Evolutionary conservation across 257 asterid species (phyloP).

Genomic region (Fraxinus americana): DNA sequence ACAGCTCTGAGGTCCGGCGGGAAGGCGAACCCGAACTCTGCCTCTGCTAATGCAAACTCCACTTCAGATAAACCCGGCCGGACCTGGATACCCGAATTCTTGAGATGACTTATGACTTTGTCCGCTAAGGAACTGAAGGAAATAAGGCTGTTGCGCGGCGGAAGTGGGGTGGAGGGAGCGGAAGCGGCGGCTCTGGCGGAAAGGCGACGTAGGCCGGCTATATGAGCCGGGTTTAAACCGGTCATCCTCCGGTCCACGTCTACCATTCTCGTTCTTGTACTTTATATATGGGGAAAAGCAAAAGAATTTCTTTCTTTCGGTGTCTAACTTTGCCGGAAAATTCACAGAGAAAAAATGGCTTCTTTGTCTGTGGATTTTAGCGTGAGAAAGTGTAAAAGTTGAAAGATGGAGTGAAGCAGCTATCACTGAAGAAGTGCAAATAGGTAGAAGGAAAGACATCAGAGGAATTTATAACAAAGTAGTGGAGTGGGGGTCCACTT

Average conservation of each 20-base stretch:
- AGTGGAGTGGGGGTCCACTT: slow-evolving; percentile 49
- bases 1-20: slow-evolving; percentile 93
- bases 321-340: slow-evolving; percentile 19
- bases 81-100: slow-evolving; percentile 57
- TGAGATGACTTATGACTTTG: slow-evolving; percentile 68
- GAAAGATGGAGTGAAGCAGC: slow-evolving; percentile 37
- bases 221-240: slow-evolving; percentile 82
- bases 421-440: slow-evolving; percentile 37
- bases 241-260: slow-evolving; percentile 97
- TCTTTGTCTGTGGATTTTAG: not conserved
- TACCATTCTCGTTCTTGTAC: slow-evolving; percentile 53
- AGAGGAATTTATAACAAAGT: slow-evolving; percentile 48
- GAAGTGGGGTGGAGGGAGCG: slow-evolving; percentile 73
- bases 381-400: slow-evolving; percentile 26
- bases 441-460: slow-evolving; percentile 28
- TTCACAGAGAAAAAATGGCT: slow-evolving; percentile 3
- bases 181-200: slow-evolving; percentile 90
- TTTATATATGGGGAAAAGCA: not conserved
- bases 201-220: slow-evolving; percentile 93
- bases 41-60: slow-evolving; percentile 89
- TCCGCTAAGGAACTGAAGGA: slow-evolving; percentile 77
- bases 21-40: slow-evolving; percentile 81
- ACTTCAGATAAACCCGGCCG: slow-evolving; percentile 72
- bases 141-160: slow-evolving; percentile 82
- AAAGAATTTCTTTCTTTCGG: slow-evolving; percentile 17